These are phyloP conservation scores for Aurinia saxatilis DNA, from an alignment of 345 rosid genomes.

Conservation along the genomic window DNA sequence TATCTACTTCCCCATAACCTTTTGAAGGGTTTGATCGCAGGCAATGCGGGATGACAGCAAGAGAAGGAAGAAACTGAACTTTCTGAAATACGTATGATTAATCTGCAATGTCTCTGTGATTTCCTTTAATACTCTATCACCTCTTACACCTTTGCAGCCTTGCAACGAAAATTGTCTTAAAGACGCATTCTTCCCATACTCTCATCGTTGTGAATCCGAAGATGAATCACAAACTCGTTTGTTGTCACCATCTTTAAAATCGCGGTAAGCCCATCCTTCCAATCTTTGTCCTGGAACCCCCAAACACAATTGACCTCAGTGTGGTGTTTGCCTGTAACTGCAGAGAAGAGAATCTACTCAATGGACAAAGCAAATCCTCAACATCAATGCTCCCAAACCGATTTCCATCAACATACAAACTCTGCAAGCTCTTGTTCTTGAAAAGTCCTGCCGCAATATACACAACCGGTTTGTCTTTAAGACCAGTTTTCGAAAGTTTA, in stretches of 20 bases:
- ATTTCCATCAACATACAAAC: conserved; percentile 71
- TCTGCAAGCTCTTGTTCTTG: conserved; percentile 65
- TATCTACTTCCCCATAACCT: background rate
- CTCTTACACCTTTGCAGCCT: conserved; percentile 85
- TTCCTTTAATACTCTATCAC: conserved; percentile 53
- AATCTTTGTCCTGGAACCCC: conserved; percentile 60
- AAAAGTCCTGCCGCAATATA: conserved; percentile 91
- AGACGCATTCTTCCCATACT: conserved; percentile 72
- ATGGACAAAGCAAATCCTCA: conserved; percentile 77
- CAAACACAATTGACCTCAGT: conserved; percentile 54
- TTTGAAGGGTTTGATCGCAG: conserved; percentile 38
- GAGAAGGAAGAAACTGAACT: conserved; percentile 74
- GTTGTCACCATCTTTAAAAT: conserved; percentile 69
- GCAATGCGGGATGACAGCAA: conserved; percentile 65
- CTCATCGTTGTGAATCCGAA: conserved; percentile 65
- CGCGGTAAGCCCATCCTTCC: conserved; percentile 80
- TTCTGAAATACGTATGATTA: conserved; percentile 73
- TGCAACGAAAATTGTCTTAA: conserved; percentile 65
- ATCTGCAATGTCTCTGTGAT: conserved; percentile 65
- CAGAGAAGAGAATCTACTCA: conserved; percentile 87
- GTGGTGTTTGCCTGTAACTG: conserved; percentile 83
- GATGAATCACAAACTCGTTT: conserved; percentile 53
- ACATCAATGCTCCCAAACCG: conserved; percentile 67
- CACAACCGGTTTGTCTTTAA: conserved; percentile 77
- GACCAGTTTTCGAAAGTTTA: conserved; percentile 62